phyloP scores from a whole-genome alignment of 148 eudicot species.

The Cornus suecica region DNA sequence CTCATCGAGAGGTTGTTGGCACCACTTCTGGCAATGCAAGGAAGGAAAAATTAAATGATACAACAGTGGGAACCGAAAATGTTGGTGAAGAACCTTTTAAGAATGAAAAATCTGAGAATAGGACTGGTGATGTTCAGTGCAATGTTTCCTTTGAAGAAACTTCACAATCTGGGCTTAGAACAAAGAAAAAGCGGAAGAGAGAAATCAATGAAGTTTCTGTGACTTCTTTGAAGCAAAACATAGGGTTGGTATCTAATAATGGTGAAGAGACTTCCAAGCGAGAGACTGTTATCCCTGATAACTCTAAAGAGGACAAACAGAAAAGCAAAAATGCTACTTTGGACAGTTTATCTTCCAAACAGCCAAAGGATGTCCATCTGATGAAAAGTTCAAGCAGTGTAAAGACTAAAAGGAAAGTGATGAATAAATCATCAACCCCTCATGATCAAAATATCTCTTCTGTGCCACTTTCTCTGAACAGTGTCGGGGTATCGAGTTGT shows the following conservation, averaged over 20 bases:
- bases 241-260: slow-evolving; percentile 7
- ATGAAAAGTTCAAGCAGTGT: slow-evolving; percentile 9
- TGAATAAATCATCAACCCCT: slow-evolving; percentile 9
- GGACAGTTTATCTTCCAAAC: slow-evolving; percentile 13
- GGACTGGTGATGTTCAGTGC: neutral
- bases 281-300: slow-evolving; percentile 8
- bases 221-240: slow-evolving; percentile 15
- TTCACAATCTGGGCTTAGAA: slow-evolving; percentile 5
- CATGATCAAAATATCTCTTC: slow-evolving; percentile 5
- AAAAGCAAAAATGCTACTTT: slow-evolving; percentile 16
- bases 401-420: slow-evolving; percentile 17
- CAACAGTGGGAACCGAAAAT: slow-evolving; percentile 1
- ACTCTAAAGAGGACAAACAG: slow-evolving; percentile 13
- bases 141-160: slow-evolving; percentile 7
- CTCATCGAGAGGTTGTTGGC: neutral
- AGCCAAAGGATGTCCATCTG: slow-evolving; percentile 12
- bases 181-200: slow-evolving; percentile 30
- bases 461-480: slow-evolving; percentile 10
- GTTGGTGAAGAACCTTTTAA: slow-evolving; percentile 11
- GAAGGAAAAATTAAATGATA: slow-evolving; percentile 6
- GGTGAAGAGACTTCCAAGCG: slow-evolving; percentile 6
- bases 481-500: slow-evolving; percentile 13
- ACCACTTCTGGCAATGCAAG: neutral
- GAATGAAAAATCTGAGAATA: slow-evolving; percentile 5
- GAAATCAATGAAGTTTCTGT: slow-evolving; percentile 15